phyloP scores from a whole-genome alignment of 2,329 filamentous ascomycete species.

The Triangularia setosa region DNA sequence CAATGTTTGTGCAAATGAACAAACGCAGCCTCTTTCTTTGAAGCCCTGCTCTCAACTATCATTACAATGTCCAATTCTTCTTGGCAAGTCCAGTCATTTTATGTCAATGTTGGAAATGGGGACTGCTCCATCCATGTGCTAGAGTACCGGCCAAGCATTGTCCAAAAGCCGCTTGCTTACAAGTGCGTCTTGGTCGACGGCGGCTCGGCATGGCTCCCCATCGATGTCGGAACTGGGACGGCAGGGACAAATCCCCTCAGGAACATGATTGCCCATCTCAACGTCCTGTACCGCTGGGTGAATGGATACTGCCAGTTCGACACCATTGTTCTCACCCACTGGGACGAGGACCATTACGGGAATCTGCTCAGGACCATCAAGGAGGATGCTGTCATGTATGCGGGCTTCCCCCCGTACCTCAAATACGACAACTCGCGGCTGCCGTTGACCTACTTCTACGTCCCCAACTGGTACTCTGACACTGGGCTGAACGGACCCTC shows the following conservation, averaged over 20 bases:
- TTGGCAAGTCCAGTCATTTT: not conserved
- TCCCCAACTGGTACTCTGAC: slow-evolving; percentile 2
- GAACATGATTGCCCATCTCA: too few relatives aligned
- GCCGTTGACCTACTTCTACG: slow-evolving; percentile 7
- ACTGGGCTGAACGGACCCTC: too few relatives aligned
- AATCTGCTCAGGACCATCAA: not conserved
- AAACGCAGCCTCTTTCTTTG: not conserved
- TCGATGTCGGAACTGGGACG: too few relatives aligned
- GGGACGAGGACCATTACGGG: not conserved
- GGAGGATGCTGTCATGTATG: not conserved
- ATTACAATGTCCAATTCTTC: not conserved
- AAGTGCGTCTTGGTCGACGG: too few relatives aligned
- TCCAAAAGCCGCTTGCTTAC: too few relatives aligned
- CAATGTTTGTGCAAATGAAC: too few relatives aligned
- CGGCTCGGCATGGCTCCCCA: too few relatives aligned
- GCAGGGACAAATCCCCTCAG: too few relatives aligned
- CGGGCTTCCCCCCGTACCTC: not conserved
- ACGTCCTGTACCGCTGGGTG: too few relatives aligned
- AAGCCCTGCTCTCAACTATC: not conserved
- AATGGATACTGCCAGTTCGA: not conserved
- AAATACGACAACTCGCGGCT: slow-evolving; percentile 1
- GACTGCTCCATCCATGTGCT: not conserved
- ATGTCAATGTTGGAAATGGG: not conserved
- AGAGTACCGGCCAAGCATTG: not conserved
- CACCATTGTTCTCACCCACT: not conserved